Evolutionary conservation across 2,329 filamentous ascomycete species (phyloP), one percentile per base, ranked within the genome.

Genomic region (Botrytis aclada): DNA sequence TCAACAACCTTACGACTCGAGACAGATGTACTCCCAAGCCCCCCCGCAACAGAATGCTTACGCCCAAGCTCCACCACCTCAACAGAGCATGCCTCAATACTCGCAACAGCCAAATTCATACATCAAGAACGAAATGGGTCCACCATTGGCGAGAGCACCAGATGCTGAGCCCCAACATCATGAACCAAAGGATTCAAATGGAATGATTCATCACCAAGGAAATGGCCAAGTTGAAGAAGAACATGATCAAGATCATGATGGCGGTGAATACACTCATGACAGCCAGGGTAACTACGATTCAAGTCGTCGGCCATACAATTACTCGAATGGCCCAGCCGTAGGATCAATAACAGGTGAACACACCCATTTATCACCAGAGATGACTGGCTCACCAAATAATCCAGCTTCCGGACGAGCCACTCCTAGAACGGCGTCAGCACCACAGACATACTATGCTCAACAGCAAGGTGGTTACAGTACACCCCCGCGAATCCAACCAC

Each of bases 51-150:
- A 93, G 77, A 87, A 88, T 9, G 87, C 91, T n/a, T 94, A 95
- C 80, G 86, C 91, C 43, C 88, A 91, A 51, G 85, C 89, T 7
- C 85, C 87, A 69, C 84, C 86, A 74, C 85, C 86, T 37, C 85
- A 88, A 29, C 88, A 90, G 74, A 89, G 91, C 64, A 89, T 96
- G 81, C 90, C 92, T 79, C 87, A 88, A 58, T 95, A 95, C 74
- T 84, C 86, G 16, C 81, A 82, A 71, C 65, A 72, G 43, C 80
- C 87, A 64, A 86, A 84, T 78, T 83, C 87, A 12, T 96, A 95
- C 78, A 87, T 93, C 74, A 97, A 97, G 85, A 92, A 86, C 74
- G 94, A 97, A 78, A 97, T 97, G 93, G 93, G 92, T 0, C 94
- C 94, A 32, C 93, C 94, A 18, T 88, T 92, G 65, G 85, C 84